Evolutionary conservation across 225 moss, liverwort and hornwort species (phyloP).

Genomic region (Bryum argenteum): DNA sequence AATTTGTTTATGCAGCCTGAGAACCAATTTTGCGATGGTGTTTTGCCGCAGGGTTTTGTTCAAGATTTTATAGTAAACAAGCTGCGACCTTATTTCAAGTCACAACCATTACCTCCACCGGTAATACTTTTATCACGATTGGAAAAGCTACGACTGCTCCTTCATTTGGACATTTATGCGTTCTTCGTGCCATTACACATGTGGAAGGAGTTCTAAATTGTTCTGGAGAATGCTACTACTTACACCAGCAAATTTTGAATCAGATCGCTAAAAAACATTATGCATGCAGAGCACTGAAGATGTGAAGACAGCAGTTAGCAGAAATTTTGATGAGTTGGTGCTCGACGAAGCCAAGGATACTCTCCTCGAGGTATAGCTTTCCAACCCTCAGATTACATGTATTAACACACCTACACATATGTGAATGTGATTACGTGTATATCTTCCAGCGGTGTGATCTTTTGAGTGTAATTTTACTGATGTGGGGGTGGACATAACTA

Average conservation of each 20-base stretch:
- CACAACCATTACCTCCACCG: constrained; percentile 62
- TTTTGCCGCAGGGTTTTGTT: constrained; percentile 66
- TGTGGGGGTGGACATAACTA: no score
- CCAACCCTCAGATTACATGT: neutral
- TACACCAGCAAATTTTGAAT: no score
- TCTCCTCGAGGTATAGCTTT: constrained; percentile 68
- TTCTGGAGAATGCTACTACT: no score
- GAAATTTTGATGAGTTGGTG: constrained; percentile 73
- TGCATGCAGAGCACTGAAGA: constrained; percentile 62
- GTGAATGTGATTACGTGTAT: no score
- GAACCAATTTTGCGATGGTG: neutral
- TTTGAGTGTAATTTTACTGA: no score
- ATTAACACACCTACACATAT: no score
- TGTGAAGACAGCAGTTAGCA: constrained; percentile 69
- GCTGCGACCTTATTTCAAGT: constrained; percentile 63
- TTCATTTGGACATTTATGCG: neutral
- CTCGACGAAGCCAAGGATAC: constrained; percentile 80
- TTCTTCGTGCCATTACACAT: neutral
- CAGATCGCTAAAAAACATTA: no score
- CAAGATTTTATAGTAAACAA: constrained; percentile 55
- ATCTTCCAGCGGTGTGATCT: no score
- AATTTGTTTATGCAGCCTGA: neutral
- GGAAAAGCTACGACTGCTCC: neutral
- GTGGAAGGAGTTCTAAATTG: no score
- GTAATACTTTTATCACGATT: constrained; percentile 37